Evolutionary conservation across 768 basidiomycete species (phyloP), one percentile per base, ranked within the genome.

Genomic region (Tubosaeta sp.): DNA sequence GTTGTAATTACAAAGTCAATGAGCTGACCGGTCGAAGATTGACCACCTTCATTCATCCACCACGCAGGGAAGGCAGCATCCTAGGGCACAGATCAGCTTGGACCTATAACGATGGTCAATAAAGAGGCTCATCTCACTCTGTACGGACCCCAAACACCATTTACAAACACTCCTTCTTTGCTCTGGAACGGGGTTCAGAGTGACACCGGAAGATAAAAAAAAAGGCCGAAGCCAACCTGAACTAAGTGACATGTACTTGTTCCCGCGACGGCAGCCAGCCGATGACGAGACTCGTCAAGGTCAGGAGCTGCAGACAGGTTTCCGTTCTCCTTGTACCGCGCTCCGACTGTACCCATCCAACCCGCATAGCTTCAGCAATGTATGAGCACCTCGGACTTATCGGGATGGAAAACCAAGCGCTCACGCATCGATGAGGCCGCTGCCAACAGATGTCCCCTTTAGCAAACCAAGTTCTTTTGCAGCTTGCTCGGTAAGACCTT

Each of bases 11-110:
- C 86, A 66, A 96, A 97, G 63, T 99, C 92, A 48, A 99, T 93
- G 9, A 98, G 78, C 84, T 65, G 45, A n/a, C 96, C 96, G 0
- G 96, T 99, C 1, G 94, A 94, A 8, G 94, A 96, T 70, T 99
- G 96, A 2, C 96, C 96, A 34, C 95, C 96, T 70, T 99, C 96
- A 62, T 94, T 99, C 93, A 97, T 96, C 96, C 95, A 99, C 87
- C 91, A 94, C 16, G 86, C 92, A 38, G 84, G 84, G 71, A 97
- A 94, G 29, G 94, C 78, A 6, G 92, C 85, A 62, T 97, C 86
- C 82, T 90, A 57, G 43, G 27, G 29, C 36, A 55, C 6, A 18
- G 18, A 38, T 56, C 29, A 48, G 36, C 6, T 56, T 58, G 30
- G 41, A 16, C 16, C 27, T 30, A n/a, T 18, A 21, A 8, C 11